A percentile compares a stretch with the other conserved stretches of the same genome.
Conservation (phyloP, 1,284 basidiomycete species). For the Golubevia sp. region DNA sequence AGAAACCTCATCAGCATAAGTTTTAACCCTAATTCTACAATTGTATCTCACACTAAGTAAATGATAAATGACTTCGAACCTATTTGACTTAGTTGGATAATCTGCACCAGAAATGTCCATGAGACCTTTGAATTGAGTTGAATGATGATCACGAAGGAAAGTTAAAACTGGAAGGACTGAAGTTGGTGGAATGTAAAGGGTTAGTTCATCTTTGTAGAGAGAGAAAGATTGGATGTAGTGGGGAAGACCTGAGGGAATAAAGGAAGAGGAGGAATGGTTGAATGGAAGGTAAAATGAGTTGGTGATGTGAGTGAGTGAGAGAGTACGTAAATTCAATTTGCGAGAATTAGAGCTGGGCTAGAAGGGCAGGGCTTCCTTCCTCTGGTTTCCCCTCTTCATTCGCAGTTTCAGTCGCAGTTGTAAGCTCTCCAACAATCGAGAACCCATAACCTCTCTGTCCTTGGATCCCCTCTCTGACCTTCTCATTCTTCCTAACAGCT, state of each 20-base stretch:
- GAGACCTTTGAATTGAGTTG: conserved; percentile 89
- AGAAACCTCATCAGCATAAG: conserved; percentile 94
- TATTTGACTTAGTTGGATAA: conserved; percentile 87
- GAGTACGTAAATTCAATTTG: conserved; percentile 5
- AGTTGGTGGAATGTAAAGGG: conserved; percentile 82
- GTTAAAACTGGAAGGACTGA: conserved; percentile 83
- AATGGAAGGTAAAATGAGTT: neutral
- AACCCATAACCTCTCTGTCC: too few species aligned
- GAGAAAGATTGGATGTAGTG: conserved; percentile 59
- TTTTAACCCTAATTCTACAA: conserved; percentile 90
- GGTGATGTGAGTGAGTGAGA: neutral
- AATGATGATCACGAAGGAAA: conserved; percentile 94
- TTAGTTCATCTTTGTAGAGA: conserved; percentile 88
- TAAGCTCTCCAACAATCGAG: too few species aligned
- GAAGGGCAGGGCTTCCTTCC: too few species aligned
- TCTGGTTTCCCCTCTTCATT: too few species aligned
- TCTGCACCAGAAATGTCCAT: conserved; percentile 96
- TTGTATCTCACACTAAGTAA: conserved; percentile 77
- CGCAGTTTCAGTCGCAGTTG: too few species aligned
- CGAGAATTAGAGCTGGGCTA: neutral
- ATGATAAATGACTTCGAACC: conserved; percentile 98
- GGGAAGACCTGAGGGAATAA: conserved; percentile 36
- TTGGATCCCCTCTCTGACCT: too few species aligned
- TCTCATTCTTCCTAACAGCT: too few species aligned
- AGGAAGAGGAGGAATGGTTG: neutral